These are phyloP conservation scores for Onygena corvina DNA, from an alignment of 2,329 filamentous ascomycete species.

Conservation along the genomic window DNA sequence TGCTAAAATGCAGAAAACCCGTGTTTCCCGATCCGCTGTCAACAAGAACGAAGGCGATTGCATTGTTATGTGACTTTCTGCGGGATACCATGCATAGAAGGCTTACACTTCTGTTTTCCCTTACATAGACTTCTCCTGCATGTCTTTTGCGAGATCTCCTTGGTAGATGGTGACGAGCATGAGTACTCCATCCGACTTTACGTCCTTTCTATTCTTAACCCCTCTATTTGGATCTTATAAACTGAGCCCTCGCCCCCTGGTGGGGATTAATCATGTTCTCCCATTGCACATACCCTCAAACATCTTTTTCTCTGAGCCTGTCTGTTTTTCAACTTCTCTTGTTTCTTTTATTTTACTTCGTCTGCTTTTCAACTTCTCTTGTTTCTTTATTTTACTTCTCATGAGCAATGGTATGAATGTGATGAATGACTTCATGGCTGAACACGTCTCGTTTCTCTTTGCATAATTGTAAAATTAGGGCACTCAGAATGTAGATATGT, in stretches of 20 bases:
- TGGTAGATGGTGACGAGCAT: too few relatives aligned
- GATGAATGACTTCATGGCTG: background rate
- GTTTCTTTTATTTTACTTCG: background rate
- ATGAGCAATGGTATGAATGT: conserved; percentile 3
- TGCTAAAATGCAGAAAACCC: conserved; percentile 57
- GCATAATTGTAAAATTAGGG: background rate
- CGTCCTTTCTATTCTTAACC: background rate
- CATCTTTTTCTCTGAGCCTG: background rate
- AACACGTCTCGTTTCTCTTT: background rate
- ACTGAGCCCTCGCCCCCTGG: too few relatives aligned
- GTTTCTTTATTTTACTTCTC: background rate
- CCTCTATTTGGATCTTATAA: too few relatives aligned
- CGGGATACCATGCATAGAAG: background rate
- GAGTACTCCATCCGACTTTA: too few relatives aligned
- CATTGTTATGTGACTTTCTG: conserved; percentile 55
- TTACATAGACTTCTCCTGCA: conserved; percentile 7
- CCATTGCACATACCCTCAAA: conserved; percentile 1
- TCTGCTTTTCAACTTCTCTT: background rate
- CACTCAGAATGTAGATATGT: background rate
- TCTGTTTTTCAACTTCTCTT: background rate
- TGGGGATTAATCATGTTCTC: conserved; percentile 5
- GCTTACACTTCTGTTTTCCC: conserved; percentile 3
- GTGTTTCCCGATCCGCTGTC: conserved; percentile 70
- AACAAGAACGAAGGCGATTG: conserved; percentile 83
- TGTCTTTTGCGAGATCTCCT: background rate